A percentile compares a stretch with the other conserved stretches of the same genome.
phyloP scores from a whole-genome alignment of 2,329 filamentous ascomycete species.

The Monosporascus sp. region DNA sequence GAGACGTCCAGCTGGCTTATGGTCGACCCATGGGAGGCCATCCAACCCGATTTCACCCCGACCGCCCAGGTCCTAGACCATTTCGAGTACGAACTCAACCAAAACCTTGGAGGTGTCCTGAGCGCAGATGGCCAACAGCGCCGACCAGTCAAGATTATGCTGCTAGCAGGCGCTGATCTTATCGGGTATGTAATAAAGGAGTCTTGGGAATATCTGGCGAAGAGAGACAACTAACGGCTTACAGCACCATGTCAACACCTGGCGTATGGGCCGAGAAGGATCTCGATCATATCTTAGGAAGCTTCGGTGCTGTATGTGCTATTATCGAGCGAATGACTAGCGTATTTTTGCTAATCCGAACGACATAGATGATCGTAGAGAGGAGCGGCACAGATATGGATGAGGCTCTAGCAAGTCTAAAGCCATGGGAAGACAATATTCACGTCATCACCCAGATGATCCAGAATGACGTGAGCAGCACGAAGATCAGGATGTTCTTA shows the following conservation, averaged over 20 bases:
- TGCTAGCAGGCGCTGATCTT: constrained; percentile 75
- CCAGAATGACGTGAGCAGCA: constrained; percentile 77
- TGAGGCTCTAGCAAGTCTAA: constrained; percentile 75
- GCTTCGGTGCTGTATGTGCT: constrained; percentile 62
- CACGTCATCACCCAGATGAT: constrained; percentile 86
- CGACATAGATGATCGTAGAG: constrained; percentile 63
- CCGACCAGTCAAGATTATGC: constrained; percentile 64
- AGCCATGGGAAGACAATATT: constrained; percentile 80
- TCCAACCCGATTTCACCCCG: constrained; percentile 77
- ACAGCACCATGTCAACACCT: constrained; percentile 68
- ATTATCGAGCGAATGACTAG: background rate
- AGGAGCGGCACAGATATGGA: constrained; percentile 84
- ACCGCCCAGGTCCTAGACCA: constrained; percentile 89
- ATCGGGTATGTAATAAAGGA: too few species aligned
- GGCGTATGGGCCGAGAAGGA: constrained; percentile 81
- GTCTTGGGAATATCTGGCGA: too few species aligned
- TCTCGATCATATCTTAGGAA: constrained; percentile 79
- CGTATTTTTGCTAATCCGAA: background rate
- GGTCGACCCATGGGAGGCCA: constrained; percentile 87
- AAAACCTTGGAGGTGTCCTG: constrained; percentile 68
- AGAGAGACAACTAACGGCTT: too few species aligned
- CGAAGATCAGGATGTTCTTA: constrained; percentile 76
- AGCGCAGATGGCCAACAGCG: constrained; percentile 61
- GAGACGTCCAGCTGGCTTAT: constrained; percentile 74
- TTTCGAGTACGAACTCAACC: constrained; percentile 86